phyloP scores from a whole-genome alignment of 345 rosid genomes.

The Cardamine occulta region DNA sequence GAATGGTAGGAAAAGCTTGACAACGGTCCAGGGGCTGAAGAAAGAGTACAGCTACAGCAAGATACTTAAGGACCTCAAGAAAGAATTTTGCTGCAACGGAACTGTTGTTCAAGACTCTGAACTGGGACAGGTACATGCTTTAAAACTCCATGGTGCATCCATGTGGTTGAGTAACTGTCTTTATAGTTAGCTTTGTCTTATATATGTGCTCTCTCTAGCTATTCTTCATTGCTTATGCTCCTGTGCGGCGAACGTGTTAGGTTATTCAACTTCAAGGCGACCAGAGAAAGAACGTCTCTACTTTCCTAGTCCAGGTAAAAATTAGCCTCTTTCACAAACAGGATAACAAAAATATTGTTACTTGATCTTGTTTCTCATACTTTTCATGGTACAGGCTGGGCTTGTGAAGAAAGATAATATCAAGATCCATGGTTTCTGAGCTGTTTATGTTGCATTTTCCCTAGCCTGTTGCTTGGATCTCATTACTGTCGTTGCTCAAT shows the following conservation, averaged over 20 bases:
- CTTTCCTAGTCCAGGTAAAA: slow-evolving; percentile 72
- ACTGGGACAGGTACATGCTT: slow-evolving; percentile 67
- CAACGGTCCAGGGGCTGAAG: slow-evolving; percentile 81
- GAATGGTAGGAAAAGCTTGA: slow-evolving; percentile 84
- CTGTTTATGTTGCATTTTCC: slow-evolving; percentile 7
- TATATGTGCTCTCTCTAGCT: background rate
- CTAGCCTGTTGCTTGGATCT: background rate
- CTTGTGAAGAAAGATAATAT: slow-evolving; percentile 96
- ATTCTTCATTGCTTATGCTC: background rate
- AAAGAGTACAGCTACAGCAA: slow-evolving; percentile 79
- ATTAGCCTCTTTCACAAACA: background rate
- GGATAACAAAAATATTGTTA: background rate
- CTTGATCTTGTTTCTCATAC: background rate
- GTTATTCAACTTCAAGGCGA: slow-evolving; percentile 92
- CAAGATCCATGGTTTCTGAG: slow-evolving; percentile 95
- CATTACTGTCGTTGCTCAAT: background rate
- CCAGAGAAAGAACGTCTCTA: slow-evolving; percentile 78
- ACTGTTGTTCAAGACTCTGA: slow-evolving; percentile 87
- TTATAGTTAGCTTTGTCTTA: background rate
- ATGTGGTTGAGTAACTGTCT: background rate
- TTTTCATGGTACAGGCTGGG: slow-evolving; percentile 59
- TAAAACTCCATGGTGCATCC: background rate
- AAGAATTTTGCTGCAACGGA: slow-evolving; percentile 56
- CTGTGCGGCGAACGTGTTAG: slow-evolving; percentile 36
- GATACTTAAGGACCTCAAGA: slow-evolving; percentile 89